These are phyloP conservation scores for Gonium pectorale DNA, from an alignment of 139 green algal species.

Conservation along the genomic window DNA sequence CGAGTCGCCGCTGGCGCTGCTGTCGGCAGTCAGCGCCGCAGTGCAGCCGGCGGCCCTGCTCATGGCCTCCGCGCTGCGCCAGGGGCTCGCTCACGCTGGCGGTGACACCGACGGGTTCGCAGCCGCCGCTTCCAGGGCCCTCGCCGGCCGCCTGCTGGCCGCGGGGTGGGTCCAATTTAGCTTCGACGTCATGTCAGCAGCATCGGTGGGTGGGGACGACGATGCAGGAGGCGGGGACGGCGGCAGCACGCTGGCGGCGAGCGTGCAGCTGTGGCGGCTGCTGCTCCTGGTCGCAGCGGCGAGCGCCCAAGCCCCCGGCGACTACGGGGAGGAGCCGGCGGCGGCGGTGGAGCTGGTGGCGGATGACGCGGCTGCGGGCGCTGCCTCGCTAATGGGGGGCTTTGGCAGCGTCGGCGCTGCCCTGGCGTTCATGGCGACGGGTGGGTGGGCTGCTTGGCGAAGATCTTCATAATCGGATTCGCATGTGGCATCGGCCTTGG, in stretches of 20 bases:
- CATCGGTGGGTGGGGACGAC: neutral
- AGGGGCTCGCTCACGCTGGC: neutral
- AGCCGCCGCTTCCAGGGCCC: neutral
- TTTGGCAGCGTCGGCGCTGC: conserved; percentile 6
- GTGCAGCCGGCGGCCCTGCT: neutral
- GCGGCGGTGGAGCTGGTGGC: neutral
- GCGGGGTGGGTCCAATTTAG: conserved; percentile 13
- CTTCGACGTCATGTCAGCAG: conserved; percentile 1
- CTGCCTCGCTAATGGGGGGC: conserved; percentile 12
- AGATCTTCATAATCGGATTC: too few species aligned
- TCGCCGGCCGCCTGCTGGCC: neutral
- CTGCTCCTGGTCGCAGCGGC: neutral
- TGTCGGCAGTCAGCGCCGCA: neutral
- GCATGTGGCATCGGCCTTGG: too few species aligned
- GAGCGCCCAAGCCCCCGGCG: neutral
- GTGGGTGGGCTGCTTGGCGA: too few species aligned
- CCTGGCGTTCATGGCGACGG: conserved; percentile 29
- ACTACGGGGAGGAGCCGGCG: neutral
- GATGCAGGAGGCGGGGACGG: neutral
- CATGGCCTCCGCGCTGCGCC: neutral
- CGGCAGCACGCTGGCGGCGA: neutral
- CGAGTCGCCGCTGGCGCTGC: neutral
- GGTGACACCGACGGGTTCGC: neutral
- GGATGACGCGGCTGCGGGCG: neutral
- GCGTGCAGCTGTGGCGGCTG: conserved; percentile 18